These are phyloP conservation scores for Lactifluus echinatus DNA, from an alignment of 768 basidiomycete species.

Conservation along the genomic window DNA sequence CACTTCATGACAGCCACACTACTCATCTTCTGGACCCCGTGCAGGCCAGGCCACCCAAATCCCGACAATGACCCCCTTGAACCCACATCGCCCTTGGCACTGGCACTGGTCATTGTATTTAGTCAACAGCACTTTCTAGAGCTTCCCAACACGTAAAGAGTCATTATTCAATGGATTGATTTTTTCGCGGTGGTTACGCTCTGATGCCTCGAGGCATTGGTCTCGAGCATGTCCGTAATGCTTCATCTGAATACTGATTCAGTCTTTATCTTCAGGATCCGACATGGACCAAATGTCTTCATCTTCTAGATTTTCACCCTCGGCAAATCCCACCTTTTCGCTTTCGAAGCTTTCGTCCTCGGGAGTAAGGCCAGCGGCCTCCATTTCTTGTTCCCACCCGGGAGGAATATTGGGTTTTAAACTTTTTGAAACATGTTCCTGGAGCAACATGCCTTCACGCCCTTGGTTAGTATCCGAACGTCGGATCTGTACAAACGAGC, in stretches of 20 bases:
- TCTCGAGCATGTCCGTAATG: neutral
- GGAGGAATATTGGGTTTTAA: slow-evolving; percentile 35
- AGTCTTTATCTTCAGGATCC: neutral
- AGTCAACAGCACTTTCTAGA: neutral
- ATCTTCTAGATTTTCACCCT: neutral
- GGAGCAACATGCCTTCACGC: slow-evolving; percentile 56
- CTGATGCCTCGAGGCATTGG: neutral
- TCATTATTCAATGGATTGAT: neutral
- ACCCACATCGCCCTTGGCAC: neutral
- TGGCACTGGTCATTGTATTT: neutral
- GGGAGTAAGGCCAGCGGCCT: neutral
- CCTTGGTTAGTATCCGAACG: neutral
- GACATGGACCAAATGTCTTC: neutral
- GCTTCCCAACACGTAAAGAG: neutral
- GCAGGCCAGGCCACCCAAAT: neutral
- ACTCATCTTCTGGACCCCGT: too few relatives aligned
- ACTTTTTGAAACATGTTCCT: slow-evolving; percentile 48
- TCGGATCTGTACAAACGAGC: slow-evolving; percentile 16
- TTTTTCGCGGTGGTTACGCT: too few relatives aligned
- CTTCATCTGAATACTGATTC: neutral
- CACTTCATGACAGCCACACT: too few relatives aligned
- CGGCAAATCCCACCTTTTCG: neutral
- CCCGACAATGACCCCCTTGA: neutral
- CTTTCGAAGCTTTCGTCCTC: neutral
- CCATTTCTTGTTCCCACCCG: slow-evolving; percentile 37